Conservation (phyloP, 495 filamentous ascomycete genomes). For the Neurospora tetrasperma region DNA sequence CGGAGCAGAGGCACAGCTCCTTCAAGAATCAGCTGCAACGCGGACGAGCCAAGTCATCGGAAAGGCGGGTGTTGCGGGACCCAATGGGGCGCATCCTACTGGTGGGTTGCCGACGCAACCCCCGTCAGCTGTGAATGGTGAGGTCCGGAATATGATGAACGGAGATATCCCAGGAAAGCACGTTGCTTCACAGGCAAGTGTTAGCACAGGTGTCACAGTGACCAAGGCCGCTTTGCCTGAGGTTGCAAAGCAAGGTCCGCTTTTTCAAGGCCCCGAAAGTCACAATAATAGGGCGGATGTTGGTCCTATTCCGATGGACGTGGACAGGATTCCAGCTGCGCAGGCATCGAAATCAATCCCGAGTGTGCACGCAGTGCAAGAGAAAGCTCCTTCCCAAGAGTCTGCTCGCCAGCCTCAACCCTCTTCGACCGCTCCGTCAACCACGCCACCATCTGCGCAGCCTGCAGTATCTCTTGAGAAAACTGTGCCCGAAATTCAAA, state of each 20-base stretch:
- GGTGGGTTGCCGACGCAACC: background rate
- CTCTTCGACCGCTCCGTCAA: background rate
- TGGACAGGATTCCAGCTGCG: constrained; percentile 2
- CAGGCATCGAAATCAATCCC: background rate
- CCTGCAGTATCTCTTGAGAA: background rate
- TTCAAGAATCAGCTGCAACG: constrained; percentile 29
- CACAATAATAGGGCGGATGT: background rate
- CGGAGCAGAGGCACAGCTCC: constrained; percentile 31
- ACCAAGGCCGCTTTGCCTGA: background rate
- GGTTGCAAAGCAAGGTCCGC: background rate
- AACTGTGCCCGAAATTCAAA: background rate
- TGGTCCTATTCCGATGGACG: constrained; percentile 6
- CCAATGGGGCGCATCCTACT: background rate
- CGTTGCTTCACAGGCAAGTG: background rate
- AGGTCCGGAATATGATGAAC: background rate
- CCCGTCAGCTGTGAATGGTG: background rate
- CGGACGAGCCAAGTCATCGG: constrained; percentile 7
- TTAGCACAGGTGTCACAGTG: background rate
- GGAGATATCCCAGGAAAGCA: background rate
- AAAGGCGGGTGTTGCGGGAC: background rate
- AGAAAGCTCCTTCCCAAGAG: background rate
- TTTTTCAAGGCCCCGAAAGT: background rate
- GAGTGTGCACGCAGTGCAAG: background rate
- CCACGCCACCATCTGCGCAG: background rate
- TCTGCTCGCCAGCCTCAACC: background rate